These are phyloP conservation scores for Alloteropsis semialata DNA, from an alignment of 176 grass and related monocot species.

Conservation along the genomic window DNA sequence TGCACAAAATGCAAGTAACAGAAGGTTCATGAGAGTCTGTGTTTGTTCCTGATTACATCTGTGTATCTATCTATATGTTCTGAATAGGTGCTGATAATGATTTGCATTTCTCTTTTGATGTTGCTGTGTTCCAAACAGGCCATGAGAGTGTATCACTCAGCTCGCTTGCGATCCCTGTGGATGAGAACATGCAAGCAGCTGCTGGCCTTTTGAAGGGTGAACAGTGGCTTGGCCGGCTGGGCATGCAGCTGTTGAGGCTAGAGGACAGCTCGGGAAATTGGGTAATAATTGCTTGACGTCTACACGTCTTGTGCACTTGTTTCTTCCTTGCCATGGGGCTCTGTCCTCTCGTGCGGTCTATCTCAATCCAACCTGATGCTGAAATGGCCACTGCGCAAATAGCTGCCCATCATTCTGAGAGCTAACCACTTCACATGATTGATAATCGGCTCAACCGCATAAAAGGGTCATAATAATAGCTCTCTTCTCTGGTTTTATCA, in stretches of 20 bases:
- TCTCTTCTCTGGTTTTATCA: not conserved
- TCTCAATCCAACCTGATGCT: constrained; percentile 38
- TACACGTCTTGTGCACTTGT: constrained; percentile 49
- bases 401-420: constrained; percentile 9
- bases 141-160: not conserved
- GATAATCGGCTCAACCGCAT: constrained; percentile 8
- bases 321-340: constrained; percentile 41
- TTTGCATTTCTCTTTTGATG: not conserved
- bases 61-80: too few relatives aligned
- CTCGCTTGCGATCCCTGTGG: not conserved
- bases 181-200: constrained; percentile 2
- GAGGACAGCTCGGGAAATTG: constrained; percentile 46
- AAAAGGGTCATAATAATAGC: not conserved
- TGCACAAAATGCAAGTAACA: not conserved
- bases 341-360: constrained; percentile 32
- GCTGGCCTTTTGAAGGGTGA: constrained; percentile 25
- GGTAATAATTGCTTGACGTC: constrained; percentile 52
- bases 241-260: constrained; percentile 21
- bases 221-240: constrained; percentile 12
- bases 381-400: constrained; percentile 26
- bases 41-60: too few relatives aligned
- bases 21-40: too few relatives aligned
- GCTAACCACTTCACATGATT: constrained; percentile 20
- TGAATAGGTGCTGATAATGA: not conserved
- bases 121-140: not conserved